phyloP scores from a whole-genome alignment of 768 basidiomycete species.

The Calocybe indica region DNA sequence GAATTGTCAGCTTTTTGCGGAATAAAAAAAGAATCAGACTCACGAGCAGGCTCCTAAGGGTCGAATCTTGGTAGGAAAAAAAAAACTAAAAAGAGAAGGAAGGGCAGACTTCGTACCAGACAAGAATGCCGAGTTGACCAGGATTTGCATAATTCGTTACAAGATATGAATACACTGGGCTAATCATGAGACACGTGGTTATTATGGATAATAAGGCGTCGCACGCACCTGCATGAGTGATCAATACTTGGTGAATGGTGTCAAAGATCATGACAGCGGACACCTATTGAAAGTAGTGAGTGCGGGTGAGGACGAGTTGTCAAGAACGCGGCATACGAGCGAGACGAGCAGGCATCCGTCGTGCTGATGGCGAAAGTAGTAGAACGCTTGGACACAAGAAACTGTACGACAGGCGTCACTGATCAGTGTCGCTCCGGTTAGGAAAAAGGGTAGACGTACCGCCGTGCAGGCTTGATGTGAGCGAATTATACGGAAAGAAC shows the following conservation, averaged over 20 bases:
- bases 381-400: conserved; percentile 49
- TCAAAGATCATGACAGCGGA: conserved; percentile 42
- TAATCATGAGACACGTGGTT: not conserved
- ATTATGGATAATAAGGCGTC: not conserved
- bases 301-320: not conserved
- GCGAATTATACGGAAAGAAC: no score
- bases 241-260: conserved; percentile 46
- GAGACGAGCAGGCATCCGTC: conserved; percentile 43
- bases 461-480: conserved; percentile 38
- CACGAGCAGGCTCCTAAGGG: conserved; percentile 30
- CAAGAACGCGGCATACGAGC: conserved; percentile 27
- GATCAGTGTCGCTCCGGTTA: not conserved
- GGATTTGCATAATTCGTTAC: conserved; percentile 33
- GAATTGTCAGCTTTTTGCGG: no score
- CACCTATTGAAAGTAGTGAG: conserved; percentile 29
- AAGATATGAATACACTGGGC: conserved; percentile 41
- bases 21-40: not conserved
- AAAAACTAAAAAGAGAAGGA: not conserved
- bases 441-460: conserved; percentile 22
- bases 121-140: conserved; percentile 21
- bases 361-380: conserved; percentile 44
- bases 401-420: conserved; percentile 23
- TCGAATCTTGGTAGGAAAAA: not conserved
- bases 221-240: conserved; percentile 41
- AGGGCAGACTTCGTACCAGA: conserved; percentile 30